Percentiles rank a stretch among this genome's conserved stretches.
Evolutionary conservation across 345 rosid genomes (phyloP).

Genomic region (Moringa oleifera): DNA sequence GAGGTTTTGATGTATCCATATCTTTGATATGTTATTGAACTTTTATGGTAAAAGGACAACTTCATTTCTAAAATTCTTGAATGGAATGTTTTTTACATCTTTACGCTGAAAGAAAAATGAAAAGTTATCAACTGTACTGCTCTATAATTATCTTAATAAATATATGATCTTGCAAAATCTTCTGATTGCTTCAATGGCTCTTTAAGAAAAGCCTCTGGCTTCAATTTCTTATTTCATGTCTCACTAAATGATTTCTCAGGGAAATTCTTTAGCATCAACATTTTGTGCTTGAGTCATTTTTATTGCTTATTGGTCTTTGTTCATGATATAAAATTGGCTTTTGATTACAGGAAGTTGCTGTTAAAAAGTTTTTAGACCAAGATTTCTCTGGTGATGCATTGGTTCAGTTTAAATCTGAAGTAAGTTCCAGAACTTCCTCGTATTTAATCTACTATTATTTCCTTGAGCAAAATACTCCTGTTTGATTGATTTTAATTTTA

Average conservation of each 20-base stretch:
- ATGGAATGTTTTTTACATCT: too few relatives aligned
- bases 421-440: constrained; percentile 27
- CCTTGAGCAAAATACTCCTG: constrained; percentile 6
- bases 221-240: background rate
- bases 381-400: constrained; percentile 90
- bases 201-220: background rate
- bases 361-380: constrained; percentile 87
- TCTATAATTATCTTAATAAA: too few relatives aligned
- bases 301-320: background rate
- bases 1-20: too few relatives aligned
- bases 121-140: too few relatives aligned
- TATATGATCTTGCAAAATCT: background rate
- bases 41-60: too few relatives aligned
- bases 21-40: too few relatives aligned
- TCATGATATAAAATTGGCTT: constrained; percentile 7
- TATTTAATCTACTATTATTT: constrained; percentile 3
- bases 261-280: too few relatives aligned
- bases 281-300: too few relatives aligned
- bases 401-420: constrained; percentile 88
- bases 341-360: constrained; percentile 88
- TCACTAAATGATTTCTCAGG: background rate
- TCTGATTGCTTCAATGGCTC: constrained; percentile 5
- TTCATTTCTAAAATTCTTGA: too few relatives aligned
- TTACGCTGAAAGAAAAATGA: too few relatives aligned
- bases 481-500: constrained; percentile 6